Evolutionary conservation across 108 stramenopile species (phyloP), one percentile per base, ranked within the genome.

Genomic region (Fragilaria radians): DNA sequence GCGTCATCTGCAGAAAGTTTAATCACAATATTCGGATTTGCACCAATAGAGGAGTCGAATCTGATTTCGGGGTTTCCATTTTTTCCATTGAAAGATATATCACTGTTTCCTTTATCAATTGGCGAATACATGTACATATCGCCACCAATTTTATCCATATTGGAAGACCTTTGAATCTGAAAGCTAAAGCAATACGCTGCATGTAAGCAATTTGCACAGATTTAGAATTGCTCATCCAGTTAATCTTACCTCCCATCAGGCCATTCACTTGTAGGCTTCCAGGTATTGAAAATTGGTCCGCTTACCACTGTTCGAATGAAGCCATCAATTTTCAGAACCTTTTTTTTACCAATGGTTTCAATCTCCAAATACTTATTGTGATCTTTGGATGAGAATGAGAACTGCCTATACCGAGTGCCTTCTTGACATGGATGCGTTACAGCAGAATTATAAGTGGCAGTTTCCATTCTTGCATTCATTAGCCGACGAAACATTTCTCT

Each of bases 371-470:
- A 3, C 5, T 26, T 22, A 26, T 27, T 74, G 0, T 59, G 59
- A 42, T 76, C 74, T 33, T 72, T 68, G n/a, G 62, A 48, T 2
- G 67, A 68, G 18, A 55, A 57, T 18, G 68, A 19, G 36, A 59
- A 24, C 65, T 60, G 21, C 29, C 61, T 29, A 58, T 70, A 32
- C 22, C 62, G 31, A 52, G 71, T 22, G 57, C 78, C 51, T 1
- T 53, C 33, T 48, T 76, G 70, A 63, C 80, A 81, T 0, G 80
- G 80, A 47, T 68, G 64, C 54, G 66, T 61, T n/a, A 73, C 62
- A 0, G 66, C 14, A 0, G 70, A 73, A 3, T 57, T 31, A 4
- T 27, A 18, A n/a, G 52, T 45, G 0, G 67, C 63, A 24, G 54
- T 49, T 48, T 72, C 62, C 68, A 72, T 70, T 32, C 69, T 69